phyloP scores from a whole-genome alignment of 2,329 filamentous ascomycete species.

The Colletotrichum sp. region DNA sequence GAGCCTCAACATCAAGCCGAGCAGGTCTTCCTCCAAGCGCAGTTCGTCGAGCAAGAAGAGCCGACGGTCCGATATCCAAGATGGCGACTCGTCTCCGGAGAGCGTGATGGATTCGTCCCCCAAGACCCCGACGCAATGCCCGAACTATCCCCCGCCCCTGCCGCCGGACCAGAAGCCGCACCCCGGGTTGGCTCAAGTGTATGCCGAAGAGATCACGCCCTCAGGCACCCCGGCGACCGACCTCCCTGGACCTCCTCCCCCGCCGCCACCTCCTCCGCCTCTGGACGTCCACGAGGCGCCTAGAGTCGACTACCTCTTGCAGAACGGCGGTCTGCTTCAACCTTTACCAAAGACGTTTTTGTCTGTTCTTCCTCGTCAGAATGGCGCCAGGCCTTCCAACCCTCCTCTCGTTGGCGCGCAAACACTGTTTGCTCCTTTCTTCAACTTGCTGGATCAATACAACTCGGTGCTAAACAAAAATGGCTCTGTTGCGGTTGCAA shows the following conservation, averaged over 20 bases:
- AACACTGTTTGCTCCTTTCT: slow-evolving; percentile 81
- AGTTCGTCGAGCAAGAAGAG: slow-evolving; percentile 35
- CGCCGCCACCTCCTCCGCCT: slow-evolving; percentile 78
- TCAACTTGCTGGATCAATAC: slow-evolving; percentile 85
- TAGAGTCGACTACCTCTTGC: slow-evolving; percentile 88
- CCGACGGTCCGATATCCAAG: slow-evolving; percentile 41
- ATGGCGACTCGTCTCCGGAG: slow-evolving; percentile 52
- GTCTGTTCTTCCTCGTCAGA: slow-evolving; percentile 63
- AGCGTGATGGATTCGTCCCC: slow-evolving; percentile 62
- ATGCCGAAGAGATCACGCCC: slow-evolving; percentile 44
- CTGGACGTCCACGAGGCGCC: slow-evolving; percentile 75
- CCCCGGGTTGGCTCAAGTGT: slow-evolving; percentile 36
- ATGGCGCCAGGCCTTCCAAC: slow-evolving; percentile 64
- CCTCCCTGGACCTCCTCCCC: slow-evolving; percentile 52
- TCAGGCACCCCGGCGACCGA: slow-evolving; percentile 45
- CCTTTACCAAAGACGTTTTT: slow-evolving; percentile 77
- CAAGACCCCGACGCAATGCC: slow-evolving; percentile 62
- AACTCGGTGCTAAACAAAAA: slow-evolving; percentile 79
- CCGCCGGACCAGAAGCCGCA: slow-evolving; percentile 39
- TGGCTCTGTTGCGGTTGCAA: slow-evolving; percentile 92
- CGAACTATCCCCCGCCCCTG: slow-evolving; percentile 54
- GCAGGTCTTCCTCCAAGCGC: slow-evolving; percentile 29
- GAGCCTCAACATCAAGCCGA: slow-evolving; percentile 24
- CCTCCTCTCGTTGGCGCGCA: slow-evolving; percentile 71
- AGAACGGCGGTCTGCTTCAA: slow-evolving; percentile 81